Percentiles rank a stretch among this genome's conserved stretches.
These are phyloP conservation scores for Nicotiana knightiana DNA, from an alignment of 257 asterid species.

Conservation along the genomic window DNA sequence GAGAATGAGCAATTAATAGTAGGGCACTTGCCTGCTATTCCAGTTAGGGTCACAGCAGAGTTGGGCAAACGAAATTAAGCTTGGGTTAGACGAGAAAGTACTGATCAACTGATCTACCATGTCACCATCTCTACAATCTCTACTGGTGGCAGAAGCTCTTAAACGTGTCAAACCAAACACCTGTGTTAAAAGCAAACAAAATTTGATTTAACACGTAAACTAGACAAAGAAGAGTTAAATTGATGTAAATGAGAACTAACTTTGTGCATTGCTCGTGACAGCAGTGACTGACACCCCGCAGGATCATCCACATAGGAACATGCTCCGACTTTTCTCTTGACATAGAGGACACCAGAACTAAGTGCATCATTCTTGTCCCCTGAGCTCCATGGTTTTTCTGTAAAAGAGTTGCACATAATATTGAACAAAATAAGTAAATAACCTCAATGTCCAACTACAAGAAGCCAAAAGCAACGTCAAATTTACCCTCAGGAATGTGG, in stretches of 20 bases:
- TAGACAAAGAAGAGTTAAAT: neutral
- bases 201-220: slow-evolving; percentile 19
- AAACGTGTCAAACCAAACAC: slow-evolving; percentile 65
- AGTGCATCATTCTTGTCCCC: slow-evolving; percentile 81
- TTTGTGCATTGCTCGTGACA: slow-evolving; percentile 96
- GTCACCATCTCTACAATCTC: slow-evolving; percentile 46
- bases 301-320: slow-evolving; percentile 97
- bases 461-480: slow-evolving; percentile 2
- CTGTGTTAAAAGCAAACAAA: slow-evolving; percentile 30
- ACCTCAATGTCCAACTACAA: neutral
- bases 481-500: slow-evolving; percentile 75
- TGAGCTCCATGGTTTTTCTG: slow-evolving; percentile 85
- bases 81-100: slow-evolving; percentile 90
- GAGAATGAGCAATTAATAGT: neutral
- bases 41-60: slow-evolving; percentile 71
- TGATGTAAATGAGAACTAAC: slow-evolving; percentile 26
- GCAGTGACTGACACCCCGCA: slow-evolving; percentile 85
- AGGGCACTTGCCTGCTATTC: slow-evolving; percentile 59
- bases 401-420: slow-evolving; percentile 15
- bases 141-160: slow-evolving; percentile 30
- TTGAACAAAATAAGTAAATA: neutral
- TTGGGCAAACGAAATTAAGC: slow-evolving; percentile 92
- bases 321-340: slow-evolving; percentile 94
- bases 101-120: slow-evolving; percentile 85
- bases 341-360: slow-evolving; percentile 78